Base-by-base conservation (phyloP, 495 filamentous ascomycete genomes). In the Tuber melanosporum region DNA sequence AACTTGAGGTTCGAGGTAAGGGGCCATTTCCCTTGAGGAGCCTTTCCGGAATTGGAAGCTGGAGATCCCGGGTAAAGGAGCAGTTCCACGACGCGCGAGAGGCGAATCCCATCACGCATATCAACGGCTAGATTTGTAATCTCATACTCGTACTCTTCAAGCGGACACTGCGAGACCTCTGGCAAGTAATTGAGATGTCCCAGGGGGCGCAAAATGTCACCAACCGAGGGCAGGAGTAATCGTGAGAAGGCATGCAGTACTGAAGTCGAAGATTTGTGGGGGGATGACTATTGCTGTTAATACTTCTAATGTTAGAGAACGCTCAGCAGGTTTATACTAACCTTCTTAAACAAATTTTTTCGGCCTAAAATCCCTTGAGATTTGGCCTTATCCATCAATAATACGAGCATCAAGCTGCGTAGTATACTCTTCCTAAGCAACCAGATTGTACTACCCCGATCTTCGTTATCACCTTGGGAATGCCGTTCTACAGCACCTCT, bases 81-180 rank as follows among this genome's bases (percentile, higher is more conserved):
- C 1, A 91, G 74, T 78, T 92, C 91, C 26, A 90, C 89, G 4
- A 92, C 84, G 69, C 89, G 85, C 7, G 88, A 87, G 70, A 92
- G 82, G 75, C 88, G 85, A 22, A 92, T 85, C 5, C 91, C 91
- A 82, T 92, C 89, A 73, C 90, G 86, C 44, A 92, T 83, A 81
- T 92, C 91, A 4, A 89, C 86, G 1, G 91, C 91, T 39, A 92
- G 84, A 80, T 91, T 92, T 12, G 84, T 81, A 46, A 92, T 88
- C 20, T 80, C 82, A 77, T 89, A 92, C 2, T 86, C 84, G 78
- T 88, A 90, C 79, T 92, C 91, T 74, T 89, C 84, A 19, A 91
- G 84, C 9, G 87, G 86, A 73, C 87, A 85, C 81, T 92, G 91
- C 12, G 85, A 83, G 76, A 88, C 86, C 15, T 81, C 77, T 12